Evolutionary conservation across 371 early-diverging fungal genomes (phyloP), one percentile per base, ranked within the genome.

Genomic region (Gilbertella persicaria): DNA sequence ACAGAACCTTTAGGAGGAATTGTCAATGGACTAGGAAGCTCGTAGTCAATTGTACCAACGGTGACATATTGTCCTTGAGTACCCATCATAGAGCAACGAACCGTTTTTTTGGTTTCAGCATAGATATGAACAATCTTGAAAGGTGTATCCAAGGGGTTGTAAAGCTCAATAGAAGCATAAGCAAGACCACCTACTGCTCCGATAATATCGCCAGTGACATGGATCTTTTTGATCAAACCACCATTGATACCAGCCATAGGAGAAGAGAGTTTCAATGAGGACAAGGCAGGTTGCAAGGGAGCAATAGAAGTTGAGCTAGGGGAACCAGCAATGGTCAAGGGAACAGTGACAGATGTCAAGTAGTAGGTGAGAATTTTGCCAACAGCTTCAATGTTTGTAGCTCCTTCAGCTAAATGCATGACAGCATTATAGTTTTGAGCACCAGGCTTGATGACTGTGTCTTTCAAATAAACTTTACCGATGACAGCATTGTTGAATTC

Each of bases 361-460:
- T 75, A 78, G 30, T 63, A 55, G 20, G 49, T 50, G 16, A 78
- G 55, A 33, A 75, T 36, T 17, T 62, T 58, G 12, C 50, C 42
- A 30, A 71, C 44, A 16, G 66, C 65, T 25, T 64, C 48, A n/a
- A 24, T 13, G 48, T 53, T 48, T 3, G 62, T 49, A 35, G 60
- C 60, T 5, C 50, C 58, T 50, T 58, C 64, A 54, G 54, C 67
- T 44, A 71, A 45, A 25, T 65, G 68, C 51, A 64, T 76, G 6
- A 46, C 62, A 40, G 70, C 68, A 21, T 64, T 65, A 42, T 76
- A 69, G 2, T 55, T 50, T 51, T 80, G 74, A 52, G 39, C 50
- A 21, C 84, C 84, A 49, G 84, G 84, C n/a, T 38, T 50, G 24
- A 84, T 68, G 5, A 64, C 61, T 45, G 70, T 63, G 55, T 71